phyloP scores from a whole-genome alignment of 306 rosid species.

The Oxytropis ochrocephala region DNA sequence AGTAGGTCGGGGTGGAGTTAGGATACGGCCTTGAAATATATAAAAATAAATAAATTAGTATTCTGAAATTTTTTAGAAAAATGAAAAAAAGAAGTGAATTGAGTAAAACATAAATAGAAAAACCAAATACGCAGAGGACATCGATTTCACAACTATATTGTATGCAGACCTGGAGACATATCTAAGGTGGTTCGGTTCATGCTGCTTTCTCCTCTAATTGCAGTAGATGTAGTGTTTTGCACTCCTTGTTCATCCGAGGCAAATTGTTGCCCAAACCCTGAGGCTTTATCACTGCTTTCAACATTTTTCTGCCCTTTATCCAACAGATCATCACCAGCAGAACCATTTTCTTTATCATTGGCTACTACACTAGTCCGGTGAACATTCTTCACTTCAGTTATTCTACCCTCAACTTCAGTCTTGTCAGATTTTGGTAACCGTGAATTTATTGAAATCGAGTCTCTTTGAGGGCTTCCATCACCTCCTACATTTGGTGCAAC shows the following conservation, averaged over 20 bases:
- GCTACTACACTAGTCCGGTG: conserved; percentile 34
- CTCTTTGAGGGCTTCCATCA: conserved; percentile 48
- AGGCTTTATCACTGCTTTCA: conserved; percentile 41
- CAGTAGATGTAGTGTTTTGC: conserved; percentile 30
- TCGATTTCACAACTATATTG: not conserved
- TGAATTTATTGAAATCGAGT: conserved; percentile 33
- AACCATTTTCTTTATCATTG: conserved; percentile 57
- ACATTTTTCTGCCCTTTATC: conserved; percentile 50
- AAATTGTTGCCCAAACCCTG: conserved; percentile 39
- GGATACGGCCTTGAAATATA: conserved; percentile 43
- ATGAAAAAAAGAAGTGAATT: not conserved
- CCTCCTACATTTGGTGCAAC: conserved; percentile 42
- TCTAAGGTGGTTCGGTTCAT: conserved; percentile 48
- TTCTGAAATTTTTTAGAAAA: not conserved
- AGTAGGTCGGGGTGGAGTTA: conserved; percentile 38
- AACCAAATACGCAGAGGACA: not conserved
- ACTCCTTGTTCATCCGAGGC: conserved; percentile 42
- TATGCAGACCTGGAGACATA: conserved; percentile 54
- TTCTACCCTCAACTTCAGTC: conserved; percentile 45
- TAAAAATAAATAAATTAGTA: conserved; percentile 25
- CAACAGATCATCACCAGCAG: conserved; percentile 34
- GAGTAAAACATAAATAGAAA: conserved; percentile 3
- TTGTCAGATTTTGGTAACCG: conserved; percentile 44
- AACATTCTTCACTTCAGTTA: conserved; percentile 41
- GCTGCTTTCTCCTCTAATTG: conserved; percentile 45